Conservation (phyloP, 164 flowering plant species). For the Chimonanthus salicifolius region DNA sequence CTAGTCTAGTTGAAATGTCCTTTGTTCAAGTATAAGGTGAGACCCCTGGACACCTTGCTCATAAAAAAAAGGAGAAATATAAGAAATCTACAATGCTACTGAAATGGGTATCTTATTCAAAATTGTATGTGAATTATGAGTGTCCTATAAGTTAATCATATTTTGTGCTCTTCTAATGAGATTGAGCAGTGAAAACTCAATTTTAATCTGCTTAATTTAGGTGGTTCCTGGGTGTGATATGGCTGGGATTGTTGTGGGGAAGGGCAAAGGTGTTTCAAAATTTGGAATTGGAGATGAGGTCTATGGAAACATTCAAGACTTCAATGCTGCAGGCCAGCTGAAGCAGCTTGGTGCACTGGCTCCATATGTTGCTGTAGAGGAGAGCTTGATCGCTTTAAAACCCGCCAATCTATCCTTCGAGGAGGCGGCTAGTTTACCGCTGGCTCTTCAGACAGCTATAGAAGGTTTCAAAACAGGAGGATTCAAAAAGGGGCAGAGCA, state of each 20-base stretch:
- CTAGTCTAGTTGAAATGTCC: no score
- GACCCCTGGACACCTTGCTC: no score
- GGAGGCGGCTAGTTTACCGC: slow-evolving; percentile 47
- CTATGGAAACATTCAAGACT: slow-evolving; percentile 40
- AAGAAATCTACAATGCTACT: no score
- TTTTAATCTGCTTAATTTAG: slow-evolving; percentile 6
- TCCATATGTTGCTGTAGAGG: slow-evolving; percentile 38
- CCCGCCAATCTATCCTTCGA: slow-evolving; percentile 37
- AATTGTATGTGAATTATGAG: no score
- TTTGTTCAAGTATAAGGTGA: no score
- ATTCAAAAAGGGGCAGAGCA: slow-evolving; percentile 28
- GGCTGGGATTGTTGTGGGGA: slow-evolving; percentile 35
- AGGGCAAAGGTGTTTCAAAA: slow-evolving; percentile 21
- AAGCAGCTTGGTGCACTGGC: slow-evolving; percentile 48
- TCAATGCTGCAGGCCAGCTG: slow-evolving; percentile 17
- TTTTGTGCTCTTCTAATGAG: no score
- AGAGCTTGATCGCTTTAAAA: slow-evolving; percentile 34
- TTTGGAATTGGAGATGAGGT: slow-evolving; percentile 34
- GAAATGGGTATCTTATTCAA: no score
- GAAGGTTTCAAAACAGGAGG: slow-evolving; percentile 35
- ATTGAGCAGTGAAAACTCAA: no score
- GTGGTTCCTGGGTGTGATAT: slow-evolving; percentile 42
- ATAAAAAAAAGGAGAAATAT: no score
- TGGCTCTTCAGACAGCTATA: slow-evolving; percentile 40
- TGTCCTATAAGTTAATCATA: no score